A percentile compares a stretch with the other conserved stretches of the same genome.
phyloP scores from a whole-genome alignment of 1,139 yeast species.

The Tardiomyces blankii region DNA sequence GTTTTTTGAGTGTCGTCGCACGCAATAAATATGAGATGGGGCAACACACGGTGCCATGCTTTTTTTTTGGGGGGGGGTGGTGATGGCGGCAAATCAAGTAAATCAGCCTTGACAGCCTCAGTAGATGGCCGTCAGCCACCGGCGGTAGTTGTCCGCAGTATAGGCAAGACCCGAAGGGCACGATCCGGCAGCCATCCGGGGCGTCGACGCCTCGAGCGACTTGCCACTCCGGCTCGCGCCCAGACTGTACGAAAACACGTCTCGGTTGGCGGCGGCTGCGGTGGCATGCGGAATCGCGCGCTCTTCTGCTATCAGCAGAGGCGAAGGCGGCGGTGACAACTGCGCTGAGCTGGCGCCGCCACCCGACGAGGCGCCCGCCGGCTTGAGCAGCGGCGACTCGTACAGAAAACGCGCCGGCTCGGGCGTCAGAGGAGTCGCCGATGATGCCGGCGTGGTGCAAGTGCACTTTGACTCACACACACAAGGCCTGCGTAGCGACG shows the following conservation, averaged over 20 bases:
- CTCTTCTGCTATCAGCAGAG: constrained; percentile 8
- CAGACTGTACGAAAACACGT: neutral
- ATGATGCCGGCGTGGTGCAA: constrained; percentile 3
- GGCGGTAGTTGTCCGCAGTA: neutral
- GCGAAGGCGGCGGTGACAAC: constrained; percentile 9
- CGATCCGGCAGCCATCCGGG: neutral
- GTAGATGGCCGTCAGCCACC: neutral
- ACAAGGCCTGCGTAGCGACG: constrained; percentile 1
- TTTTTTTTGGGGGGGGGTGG: no score
- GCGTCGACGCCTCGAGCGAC: neutral
- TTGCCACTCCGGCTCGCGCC: neutral
- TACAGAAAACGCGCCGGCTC: constrained; percentile 14
- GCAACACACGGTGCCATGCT: no score
- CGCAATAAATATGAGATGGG: no score
- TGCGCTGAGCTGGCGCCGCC: neutral
- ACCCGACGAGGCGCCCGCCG: constrained; percentile 4
- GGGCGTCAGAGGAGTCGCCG: neutral
- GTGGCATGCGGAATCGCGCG: no score
- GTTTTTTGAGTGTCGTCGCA: no score
- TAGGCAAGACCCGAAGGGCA: neutral
- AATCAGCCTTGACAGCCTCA: neutral
- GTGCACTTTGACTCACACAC: neutral
- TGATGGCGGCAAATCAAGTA: neutral
- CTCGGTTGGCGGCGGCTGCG: neutral
- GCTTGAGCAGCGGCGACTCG: constrained; percentile 19